Conservation (phyloP, 2,329 filamentous ascomycete genomes). For the Monosporascus sp. region DNA sequence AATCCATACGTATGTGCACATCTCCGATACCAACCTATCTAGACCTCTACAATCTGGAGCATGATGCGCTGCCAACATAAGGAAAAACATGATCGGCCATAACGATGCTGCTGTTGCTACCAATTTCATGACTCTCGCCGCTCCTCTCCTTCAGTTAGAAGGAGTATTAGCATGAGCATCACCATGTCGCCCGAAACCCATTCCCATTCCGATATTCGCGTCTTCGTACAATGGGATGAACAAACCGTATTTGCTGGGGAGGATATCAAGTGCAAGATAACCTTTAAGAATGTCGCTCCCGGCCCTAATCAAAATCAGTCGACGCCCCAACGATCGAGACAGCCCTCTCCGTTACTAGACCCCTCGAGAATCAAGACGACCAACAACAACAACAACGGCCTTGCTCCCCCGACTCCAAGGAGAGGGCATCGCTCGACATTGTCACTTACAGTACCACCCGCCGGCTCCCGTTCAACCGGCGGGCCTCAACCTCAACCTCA, state of each 20-base stretch:
- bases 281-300: conserved; percentile 79
- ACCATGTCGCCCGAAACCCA: conserved; percentile 44
- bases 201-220: conserved; percentile 67
- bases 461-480: conserved; percentile 38
- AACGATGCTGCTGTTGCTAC: not conserved
- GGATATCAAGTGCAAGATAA: conserved; percentile 91
- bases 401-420: conserved; percentile 40
- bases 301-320: conserved; percentile 30
- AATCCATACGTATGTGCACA: no score
- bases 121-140: not conserved
- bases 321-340: conserved; percentile 28
- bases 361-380: conserved; percentile 34
- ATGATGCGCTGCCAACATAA: no score
- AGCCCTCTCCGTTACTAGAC: conserved; percentile 38
- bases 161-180: conserved; percentile 38
- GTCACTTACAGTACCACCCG: conserved; percentile 53
- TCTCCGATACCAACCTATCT: no score
- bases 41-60: no score
- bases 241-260: conserved; percentile 95
- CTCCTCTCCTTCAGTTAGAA: conserved; percentile 26
- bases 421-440: conserved; percentile 63
- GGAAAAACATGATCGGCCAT: not conserved
- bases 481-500: conserved; percentile 30
- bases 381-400: conserved; percentile 31
- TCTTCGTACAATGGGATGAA: conserved; percentile 92